Evolutionary conservation across 2,329 filamentous ascomycete genomes (phyloP).

Genomic region (Penicillium glabrum): DNA sequence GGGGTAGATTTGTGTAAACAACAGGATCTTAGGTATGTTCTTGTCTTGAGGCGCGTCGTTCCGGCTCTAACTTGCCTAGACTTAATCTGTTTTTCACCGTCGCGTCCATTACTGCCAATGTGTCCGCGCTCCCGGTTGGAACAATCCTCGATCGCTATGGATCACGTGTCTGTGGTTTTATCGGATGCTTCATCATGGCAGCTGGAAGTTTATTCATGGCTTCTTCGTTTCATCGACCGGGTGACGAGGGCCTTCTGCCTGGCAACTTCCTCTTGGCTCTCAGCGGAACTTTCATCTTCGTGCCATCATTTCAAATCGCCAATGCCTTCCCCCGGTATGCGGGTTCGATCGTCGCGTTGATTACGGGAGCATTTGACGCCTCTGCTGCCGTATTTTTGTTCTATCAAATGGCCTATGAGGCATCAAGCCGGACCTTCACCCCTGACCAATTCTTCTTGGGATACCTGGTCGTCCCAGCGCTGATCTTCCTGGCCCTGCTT

Average conservation of each 20-base stretch:
- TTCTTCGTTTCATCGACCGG: conserved; percentile 59
- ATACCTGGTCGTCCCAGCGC: conserved; percentile 69
- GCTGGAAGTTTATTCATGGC: conserved; percentile 71
- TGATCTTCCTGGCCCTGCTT: conserved; percentile 65
- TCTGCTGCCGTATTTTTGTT: conserved; percentile 76
- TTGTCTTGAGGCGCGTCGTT: not conserved
- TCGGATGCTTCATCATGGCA: conserved; percentile 66
- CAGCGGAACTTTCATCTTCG: conserved; percentile 77
- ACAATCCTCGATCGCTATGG: conserved; percentile 81
- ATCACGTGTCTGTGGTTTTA: conserved; percentile 72
- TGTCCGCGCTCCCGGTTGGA: conserved; percentile 80
- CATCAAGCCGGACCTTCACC: conserved; percentile 38
- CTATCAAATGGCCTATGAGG: conserved; percentile 71
- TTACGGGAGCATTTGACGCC: conserved; percentile 81
- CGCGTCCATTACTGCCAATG: conserved; percentile 83
- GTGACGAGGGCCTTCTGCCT: conserved; percentile 70
- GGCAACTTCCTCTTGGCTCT: conserved; percentile 75
- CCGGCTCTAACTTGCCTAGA: conserved; percentile 30
- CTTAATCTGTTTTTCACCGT: conserved; percentile 93
- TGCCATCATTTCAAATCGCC: conserved; percentile 78
- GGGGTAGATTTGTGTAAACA: conserved; percentile 56
- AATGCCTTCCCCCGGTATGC: conserved; percentile 77
- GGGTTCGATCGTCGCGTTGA: conserved; percentile 71
- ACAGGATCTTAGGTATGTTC: conserved; percentile 54
- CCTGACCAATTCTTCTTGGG: conserved; percentile 68